Conservation (phyloP, 176 grass and related monocot species). For the Musa itinerans region DNA sequence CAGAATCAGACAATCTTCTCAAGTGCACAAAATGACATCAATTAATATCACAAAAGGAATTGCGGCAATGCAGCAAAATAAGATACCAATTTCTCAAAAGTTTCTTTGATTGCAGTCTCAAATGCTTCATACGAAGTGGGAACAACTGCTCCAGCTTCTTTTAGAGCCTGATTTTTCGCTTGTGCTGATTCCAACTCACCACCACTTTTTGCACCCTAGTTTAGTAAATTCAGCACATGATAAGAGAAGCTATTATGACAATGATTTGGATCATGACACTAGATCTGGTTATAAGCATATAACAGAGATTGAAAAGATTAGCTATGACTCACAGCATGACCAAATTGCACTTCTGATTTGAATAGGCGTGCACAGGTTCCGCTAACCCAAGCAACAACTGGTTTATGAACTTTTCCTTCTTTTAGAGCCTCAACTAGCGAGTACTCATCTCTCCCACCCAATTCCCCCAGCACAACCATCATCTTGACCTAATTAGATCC, state of each 20-base stretch:
- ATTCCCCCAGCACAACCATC: conserved; percentile 99
- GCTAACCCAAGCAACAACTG: conserved; percentile 96
- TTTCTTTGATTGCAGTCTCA: conserved; percentile 74
- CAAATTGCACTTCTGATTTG: conserved; percentile 99
- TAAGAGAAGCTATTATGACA: conserved; percentile 7
- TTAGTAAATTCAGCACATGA: conserved; percentile 10
- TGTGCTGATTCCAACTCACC: conserved; percentile 97
- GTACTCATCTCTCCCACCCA: conserved; percentile 89
- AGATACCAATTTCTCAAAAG: conserved; percentile 80
- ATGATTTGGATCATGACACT: not conserved
- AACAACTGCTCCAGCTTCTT: conserved; percentile 81
- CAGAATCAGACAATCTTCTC: not conserved
- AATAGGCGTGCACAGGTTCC: conserved; percentile 88
- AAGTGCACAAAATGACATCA: conserved; percentile 8
- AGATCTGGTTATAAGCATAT: not conserved
- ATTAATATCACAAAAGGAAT: not conserved
- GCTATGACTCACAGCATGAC: conserved; percentile 82
- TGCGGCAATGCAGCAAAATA: not conserved
- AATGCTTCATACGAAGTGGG: conserved; percentile 97
- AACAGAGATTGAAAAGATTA: not conserved
- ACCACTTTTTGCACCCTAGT: conserved; percentile 97
- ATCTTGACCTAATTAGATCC: conserved; percentile 70
- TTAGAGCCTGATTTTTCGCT: conserved; percentile 85
- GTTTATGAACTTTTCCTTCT: conserved; percentile 95
- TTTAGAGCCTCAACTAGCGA: conserved; percentile 97